These are phyloP conservation scores for Tricholoma saponaceum DNA, from an alignment of 768 basidiomycete genomes.

Conservation along the genomic window DNA sequence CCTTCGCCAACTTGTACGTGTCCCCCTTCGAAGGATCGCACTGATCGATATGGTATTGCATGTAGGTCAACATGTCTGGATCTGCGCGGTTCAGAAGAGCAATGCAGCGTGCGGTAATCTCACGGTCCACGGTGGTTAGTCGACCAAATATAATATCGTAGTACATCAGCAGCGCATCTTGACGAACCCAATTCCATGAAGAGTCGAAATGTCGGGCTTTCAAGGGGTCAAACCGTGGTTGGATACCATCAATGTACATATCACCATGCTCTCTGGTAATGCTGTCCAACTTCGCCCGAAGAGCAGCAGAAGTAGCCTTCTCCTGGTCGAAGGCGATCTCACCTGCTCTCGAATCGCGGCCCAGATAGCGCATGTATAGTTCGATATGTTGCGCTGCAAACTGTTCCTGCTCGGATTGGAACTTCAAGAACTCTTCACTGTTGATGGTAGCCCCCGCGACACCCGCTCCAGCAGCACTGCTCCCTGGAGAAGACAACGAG, in stretches of 20 bases:
- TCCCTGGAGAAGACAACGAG: conserved; percentile 66
- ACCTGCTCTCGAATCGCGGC: conserved; percentile 88
- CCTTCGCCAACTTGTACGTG: conserved; percentile 92
- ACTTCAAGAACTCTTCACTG: conserved; percentile 97
- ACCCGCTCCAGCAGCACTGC: conserved; percentile 56
- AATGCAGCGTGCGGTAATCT: conserved; percentile 96
- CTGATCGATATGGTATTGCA: conserved; percentile 92
- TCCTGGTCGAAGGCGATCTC: conserved; percentile 87
- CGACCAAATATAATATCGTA: conserved; percentile 98
- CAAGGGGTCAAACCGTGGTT: conserved; percentile 89
- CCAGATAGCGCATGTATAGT: conserved; percentile 94
- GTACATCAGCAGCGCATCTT: conserved; percentile 94
- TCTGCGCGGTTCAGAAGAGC: conserved; percentile 97
- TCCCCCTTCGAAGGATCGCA: conserved; percentile 81
- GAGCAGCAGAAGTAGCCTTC: conserved; percentile 62
- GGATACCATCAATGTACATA: conserved; percentile 88
- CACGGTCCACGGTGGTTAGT: conserved; percentile 90
- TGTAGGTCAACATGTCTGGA: conserved; percentile 85
- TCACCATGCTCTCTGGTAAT: conserved; percentile 94
- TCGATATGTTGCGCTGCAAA: conserved; percentile 94
- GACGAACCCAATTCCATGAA: conserved; percentile 99
- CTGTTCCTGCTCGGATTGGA: conserved; percentile 89
- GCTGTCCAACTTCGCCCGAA: conserved; percentile 86
- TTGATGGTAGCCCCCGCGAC: conserved; percentile 88
- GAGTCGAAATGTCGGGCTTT: conserved; percentile 99